Conservation (phyloP, 257 asterid genomes). For the Solanum pinnatisectum region DNA sequence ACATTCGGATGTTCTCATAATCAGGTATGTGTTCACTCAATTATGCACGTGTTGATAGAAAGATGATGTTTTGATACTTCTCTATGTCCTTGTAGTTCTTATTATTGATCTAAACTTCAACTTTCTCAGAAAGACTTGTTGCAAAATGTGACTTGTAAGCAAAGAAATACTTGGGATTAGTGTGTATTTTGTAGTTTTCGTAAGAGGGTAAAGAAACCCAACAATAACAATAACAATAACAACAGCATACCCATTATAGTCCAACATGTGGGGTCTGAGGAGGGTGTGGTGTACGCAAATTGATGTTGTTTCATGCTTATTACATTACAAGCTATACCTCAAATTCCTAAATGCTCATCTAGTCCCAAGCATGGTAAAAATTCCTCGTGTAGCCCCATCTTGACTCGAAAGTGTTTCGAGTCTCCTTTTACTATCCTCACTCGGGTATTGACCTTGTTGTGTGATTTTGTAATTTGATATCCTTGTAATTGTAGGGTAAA, state of each 20-base stretch:
- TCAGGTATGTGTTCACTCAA: slow-evolving; percentile 41
- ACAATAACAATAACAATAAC: background rate
- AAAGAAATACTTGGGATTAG: background rate
- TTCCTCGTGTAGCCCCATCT: background rate
- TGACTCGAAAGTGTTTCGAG: background rate
- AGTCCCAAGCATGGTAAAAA: background rate
- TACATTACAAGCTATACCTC: background rate
- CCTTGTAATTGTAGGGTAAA: background rate
- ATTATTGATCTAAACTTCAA: background rate
- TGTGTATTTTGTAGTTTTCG: background rate
- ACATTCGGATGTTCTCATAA: slow-evolving; percentile 95
- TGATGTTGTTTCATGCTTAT: background rate
- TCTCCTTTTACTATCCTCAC: background rate
- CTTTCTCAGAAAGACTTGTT: background rate
- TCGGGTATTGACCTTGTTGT: background rate
- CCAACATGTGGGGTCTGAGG: background rate
- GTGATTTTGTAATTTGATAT: background rate
- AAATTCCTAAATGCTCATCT: background rate
- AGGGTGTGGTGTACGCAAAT: background rate
- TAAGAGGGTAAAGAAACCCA: background rate
- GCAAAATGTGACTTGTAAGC: background rate
- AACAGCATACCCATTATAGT: background rate
- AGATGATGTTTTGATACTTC: background rate
- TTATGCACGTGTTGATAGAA: background rate
- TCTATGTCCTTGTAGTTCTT: background rate